Conservation (phyloP, 2,329 filamentous ascomycete genomes). For the Penicillium nordicum region DNA sequence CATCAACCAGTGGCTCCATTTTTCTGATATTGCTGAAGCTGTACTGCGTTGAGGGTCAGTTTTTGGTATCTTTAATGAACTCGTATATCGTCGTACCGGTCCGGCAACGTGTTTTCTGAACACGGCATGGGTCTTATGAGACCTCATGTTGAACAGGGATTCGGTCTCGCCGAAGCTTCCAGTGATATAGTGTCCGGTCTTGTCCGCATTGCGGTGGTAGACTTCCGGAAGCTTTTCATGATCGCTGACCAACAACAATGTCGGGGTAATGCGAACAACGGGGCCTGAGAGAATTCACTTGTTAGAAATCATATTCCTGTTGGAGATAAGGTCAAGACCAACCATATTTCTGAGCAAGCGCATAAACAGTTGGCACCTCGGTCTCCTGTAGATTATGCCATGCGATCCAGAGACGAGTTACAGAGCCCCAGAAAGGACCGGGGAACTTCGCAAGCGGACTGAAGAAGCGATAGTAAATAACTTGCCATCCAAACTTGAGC, state of each 20-base stretch:
- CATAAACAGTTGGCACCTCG: slow-evolving; percentile 43
- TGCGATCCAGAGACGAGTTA: slow-evolving; percentile 54
- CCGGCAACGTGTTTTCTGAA: slow-evolving; percentile 55
- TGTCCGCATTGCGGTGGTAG: slow-evolving; percentile 55
- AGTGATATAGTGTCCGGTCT: slow-evolving; percentile 58
- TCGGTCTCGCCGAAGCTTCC: slow-evolving; percentile 56
- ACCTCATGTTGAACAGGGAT: slow-evolving; percentile 57
- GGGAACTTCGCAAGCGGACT: slow-evolving; percentile 53
- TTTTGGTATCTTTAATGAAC: not conserved
- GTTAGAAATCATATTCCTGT: not conserved
- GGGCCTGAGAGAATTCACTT: slow-evolving; percentile 39
- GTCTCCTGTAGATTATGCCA: slow-evolving; percentile 51
- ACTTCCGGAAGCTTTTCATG: slow-evolving; percentile 55
- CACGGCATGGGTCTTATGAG: slow-evolving; percentile 49
- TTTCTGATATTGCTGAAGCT: slow-evolving; percentile 56
- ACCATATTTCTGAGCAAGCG: slow-evolving; percentile 51
- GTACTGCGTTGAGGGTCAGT: slow-evolving; percentile 37
- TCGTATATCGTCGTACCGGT: slow-evolving; percentile 32
- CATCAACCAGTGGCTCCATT: slow-evolving; percentile 57
- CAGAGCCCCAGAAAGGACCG: slow-evolving; percentile 54
- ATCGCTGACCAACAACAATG: slow-evolving; percentile 53
- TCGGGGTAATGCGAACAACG: slow-evolving; percentile 53
- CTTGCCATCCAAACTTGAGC: slow-evolving; percentile 32
- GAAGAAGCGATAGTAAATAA: slow-evolving; percentile 47
- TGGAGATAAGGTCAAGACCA: not conserved